phyloP scores from a whole-genome alignment of 441 rosid genomes.

The Pelargonium myrrhifolium region DNA sequence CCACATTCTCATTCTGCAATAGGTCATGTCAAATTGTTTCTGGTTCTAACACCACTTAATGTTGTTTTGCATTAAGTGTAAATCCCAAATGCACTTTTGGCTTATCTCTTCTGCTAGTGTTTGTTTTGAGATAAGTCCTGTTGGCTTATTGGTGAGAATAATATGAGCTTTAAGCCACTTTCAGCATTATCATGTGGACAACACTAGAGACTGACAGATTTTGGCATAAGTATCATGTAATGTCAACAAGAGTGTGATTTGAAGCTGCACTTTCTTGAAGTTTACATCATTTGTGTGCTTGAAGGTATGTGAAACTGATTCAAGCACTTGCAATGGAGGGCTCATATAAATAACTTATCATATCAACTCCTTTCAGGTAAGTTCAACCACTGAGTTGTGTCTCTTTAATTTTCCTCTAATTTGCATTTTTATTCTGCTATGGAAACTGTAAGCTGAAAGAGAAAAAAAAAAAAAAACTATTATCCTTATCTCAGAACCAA shows the following conservation, averaged over 20 bases:
- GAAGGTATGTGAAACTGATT: not conserved
- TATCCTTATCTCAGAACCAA: slow-evolving; percentile 8
- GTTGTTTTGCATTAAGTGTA: not conserved
- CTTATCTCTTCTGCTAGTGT: not conserved
- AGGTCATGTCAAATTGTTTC: not conserved
- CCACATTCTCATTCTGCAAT: not conserved
- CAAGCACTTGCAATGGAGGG: not conserved
- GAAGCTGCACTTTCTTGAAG: not conserved
- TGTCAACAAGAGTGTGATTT: slow-evolving; percentile 6
- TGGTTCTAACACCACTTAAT: not conserved
- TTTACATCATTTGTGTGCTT: not conserved
- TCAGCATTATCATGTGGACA: not conserved
- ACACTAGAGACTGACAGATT: not conserved
- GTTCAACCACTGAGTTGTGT: not conserved
- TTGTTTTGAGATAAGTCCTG: not conserved
- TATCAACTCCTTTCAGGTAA: not conserved
- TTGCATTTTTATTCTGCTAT: not conserved
- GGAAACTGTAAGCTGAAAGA: not conserved
- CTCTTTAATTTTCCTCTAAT: not conserved
- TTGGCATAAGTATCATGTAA: not conserved
- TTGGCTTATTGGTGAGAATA: slow-evolving; percentile 1
- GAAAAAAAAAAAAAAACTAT: not conserved
- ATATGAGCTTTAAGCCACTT: not conserved
- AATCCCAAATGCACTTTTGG: not conserved
- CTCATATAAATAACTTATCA: not conserved